Evolutionary conservation across 768 basidiomycete genomes (phyloP).

Genomic region (Auricularia cornea): DNA sequence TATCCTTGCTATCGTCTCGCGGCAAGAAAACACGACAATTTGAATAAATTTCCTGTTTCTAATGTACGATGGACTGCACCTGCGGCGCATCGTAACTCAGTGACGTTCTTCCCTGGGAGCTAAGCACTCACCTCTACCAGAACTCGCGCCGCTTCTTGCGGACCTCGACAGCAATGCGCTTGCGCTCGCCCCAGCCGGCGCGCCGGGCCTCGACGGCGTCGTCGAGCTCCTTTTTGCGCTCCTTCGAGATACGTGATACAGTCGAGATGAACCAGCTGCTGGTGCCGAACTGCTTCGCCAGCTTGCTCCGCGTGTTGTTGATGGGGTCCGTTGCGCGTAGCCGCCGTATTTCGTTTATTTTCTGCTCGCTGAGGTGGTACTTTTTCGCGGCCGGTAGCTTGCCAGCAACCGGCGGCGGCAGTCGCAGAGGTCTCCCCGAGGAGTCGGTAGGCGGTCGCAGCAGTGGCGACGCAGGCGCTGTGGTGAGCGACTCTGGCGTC

Average conservation of each 20-base stretch:
- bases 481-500: slow-evolving; percentile 62
- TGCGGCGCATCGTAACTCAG: too few species aligned
- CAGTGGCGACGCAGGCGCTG: slow-evolving; percentile 63
- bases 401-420: slow-evolving; percentile 17
- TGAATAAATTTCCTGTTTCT: too few species aligned
- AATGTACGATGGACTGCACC: too few species aligned
- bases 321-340: slow-evolving; percentile 51
- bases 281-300: slow-evolving; percentile 74
- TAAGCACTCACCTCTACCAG: slow-evolving; percentile 41
- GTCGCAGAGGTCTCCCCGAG: slow-evolving; percentile 1
- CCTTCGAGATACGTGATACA: slow-evolving; percentile 53
- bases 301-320: slow-evolving; percentile 49
- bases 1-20: too few species aligned
- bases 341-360: slow-evolving; percentile 46
- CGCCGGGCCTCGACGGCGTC: slow-evolving; percentile 38
- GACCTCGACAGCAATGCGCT: slow-evolving; percentile 53
- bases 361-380: slow-evolving; percentile 40
- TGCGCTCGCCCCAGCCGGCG: slow-evolving; percentile 65
- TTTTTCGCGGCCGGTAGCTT: slow-evolving; percentile 16
- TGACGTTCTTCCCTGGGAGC: too few species aligned
- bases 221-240: slow-evolving; percentile 39
- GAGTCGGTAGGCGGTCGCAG: slow-evolving; percentile 32
- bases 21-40: too few species aligned
- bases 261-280: slow-evolving; percentile 57
- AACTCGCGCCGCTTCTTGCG: slow-evolving; percentile 56